These are phyloP conservation scores for Bertia moriformis DNA, from an alignment of 2,329 filamentous ascomycete species.

Conservation along the genomic window DNA sequence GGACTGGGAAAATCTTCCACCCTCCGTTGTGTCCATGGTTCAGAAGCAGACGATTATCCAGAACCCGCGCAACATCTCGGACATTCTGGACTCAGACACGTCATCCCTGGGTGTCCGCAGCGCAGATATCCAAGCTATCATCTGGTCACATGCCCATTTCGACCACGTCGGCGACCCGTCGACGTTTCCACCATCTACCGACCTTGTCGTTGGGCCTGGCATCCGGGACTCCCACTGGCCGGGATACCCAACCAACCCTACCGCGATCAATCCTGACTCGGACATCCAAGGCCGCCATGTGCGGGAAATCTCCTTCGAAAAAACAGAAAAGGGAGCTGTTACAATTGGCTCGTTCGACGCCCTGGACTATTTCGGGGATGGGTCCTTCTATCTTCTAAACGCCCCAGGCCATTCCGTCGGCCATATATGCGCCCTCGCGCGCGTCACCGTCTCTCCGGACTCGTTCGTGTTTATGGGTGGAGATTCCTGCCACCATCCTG, in stretches of 20 bases:
- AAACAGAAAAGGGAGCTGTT: no score
- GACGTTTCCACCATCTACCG: slow-evolving; percentile 22
- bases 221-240: slow-evolving; percentile 24
- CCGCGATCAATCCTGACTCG: slow-evolving; percentile 20
- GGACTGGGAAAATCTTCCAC: slow-evolving; percentile 23
- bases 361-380: slow-evolving; percentile 38
- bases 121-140: slow-evolving; percentile 15
- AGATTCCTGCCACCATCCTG: slow-evolving; percentile 27
- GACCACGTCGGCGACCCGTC: slow-evolving; percentile 26
- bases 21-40: slow-evolving; percentile 11
- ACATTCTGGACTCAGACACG: slow-evolving; percentile 23
- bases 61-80: slow-evolving; percentile 18
- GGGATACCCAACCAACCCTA: slow-evolving; percentile 23
- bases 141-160: slow-evolving; percentile 20
- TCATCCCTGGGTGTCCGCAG: slow-evolving; percentile 16
- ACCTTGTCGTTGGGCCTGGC: slow-evolving; percentile 29
- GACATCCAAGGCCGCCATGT: slow-evolving; percentile 15
- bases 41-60: slow-evolving; percentile 9
- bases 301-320: slow-evolving; percentile 1
- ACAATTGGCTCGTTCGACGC: slow-evolving; percentile 29
- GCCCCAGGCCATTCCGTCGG: slow-evolving; percentile 34
- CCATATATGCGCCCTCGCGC: slow-evolving; percentile 31
- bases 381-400: slow-evolving; percentile 37
- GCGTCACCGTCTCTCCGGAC: slow-evolving; percentile 16
- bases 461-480: slow-evolving; percentile 34